These are phyloP conservation scores for Penicillium arizonense DNA, from an alignment of 495 filamentous ascomycete genomes.

Conservation along the genomic window DNA sequence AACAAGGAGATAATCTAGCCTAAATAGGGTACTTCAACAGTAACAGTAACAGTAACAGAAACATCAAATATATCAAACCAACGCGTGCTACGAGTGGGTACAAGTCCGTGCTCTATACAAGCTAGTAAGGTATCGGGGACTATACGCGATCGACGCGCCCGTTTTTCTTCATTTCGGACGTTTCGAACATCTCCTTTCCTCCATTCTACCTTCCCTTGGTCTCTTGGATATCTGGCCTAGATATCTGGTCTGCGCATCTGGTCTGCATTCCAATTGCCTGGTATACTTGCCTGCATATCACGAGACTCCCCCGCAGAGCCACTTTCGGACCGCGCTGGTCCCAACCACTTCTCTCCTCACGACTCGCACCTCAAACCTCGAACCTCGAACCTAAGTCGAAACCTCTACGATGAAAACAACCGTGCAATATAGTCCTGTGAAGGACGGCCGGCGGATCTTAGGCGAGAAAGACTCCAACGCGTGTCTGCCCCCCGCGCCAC, in stretches of 20 bases:
- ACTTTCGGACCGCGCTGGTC: background rate
- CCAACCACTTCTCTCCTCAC: background rate
- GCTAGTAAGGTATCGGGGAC: slow-evolving; percentile 24
- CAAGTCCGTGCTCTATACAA: slow-evolving; percentile 33
- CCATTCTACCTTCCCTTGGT: background rate
- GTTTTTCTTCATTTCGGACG: slow-evolving; percentile 13
- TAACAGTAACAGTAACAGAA: no score
- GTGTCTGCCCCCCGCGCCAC: slow-evolving; percentile 40
- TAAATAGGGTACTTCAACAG: no score
- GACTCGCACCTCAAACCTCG: background rate
- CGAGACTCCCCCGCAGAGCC: slow-evolving; percentile 1
- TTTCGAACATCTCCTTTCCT: background rate
- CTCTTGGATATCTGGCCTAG: no score
- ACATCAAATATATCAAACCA: background rate
- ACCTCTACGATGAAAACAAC: slow-evolving; percentile 28
- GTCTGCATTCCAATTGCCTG: slow-evolving; percentile 2
- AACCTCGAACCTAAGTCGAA: background rate
- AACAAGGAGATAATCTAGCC: no score
- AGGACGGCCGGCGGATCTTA: slow-evolving; percentile 44
- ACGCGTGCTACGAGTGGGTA: slow-evolving; percentile 32
- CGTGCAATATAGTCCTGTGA: slow-evolving; percentile 36
- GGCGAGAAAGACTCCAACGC: slow-evolving; percentile 47
- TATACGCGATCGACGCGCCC: slow-evolving; percentile 34
- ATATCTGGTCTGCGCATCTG: background rate
- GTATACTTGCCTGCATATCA: background rate